phyloP scores from a whole-genome alignment of 768 basidiomycete species.

The Tylopilus vinaceipallidus region DNA sequence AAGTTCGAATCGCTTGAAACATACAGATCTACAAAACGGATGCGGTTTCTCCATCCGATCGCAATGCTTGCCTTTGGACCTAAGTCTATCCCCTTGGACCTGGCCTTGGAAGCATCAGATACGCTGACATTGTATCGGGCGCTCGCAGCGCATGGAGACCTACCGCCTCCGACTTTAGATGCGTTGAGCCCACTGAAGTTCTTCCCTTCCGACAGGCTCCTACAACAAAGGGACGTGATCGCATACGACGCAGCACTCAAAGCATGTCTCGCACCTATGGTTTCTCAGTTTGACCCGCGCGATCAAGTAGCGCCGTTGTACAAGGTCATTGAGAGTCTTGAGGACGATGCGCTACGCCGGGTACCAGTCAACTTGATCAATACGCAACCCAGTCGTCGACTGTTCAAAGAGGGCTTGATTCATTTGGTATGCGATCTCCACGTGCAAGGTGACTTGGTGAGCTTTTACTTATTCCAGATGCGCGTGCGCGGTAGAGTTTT shows the following conservation, averaged over 20 bases:
- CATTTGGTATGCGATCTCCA: constrained; percentile 58
- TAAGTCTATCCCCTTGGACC: constrained; percentile 53
- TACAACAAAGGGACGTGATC: constrained; percentile 61
- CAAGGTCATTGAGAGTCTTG: constrained; percentile 39
- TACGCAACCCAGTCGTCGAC: constrained; percentile 26
- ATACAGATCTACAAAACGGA: constrained; percentile 38
- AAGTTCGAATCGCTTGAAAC: constrained; percentile 38
- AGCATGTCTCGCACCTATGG: constrained; percentile 35
- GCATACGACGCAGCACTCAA: constrained; percentile 57
- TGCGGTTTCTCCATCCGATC: constrained; percentile 64
- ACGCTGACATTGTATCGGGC: constrained; percentile 51
- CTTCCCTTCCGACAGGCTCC: constrained; percentile 40
- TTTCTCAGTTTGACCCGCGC: constrained; percentile 37
- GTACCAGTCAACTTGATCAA: constrained; percentile 29
- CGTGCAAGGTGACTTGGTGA: constrained; percentile 49
- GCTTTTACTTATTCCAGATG: constrained; percentile 14
- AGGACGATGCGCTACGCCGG: constrained; percentile 35
- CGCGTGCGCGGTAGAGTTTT: too few species aligned
- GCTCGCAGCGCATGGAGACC: constrained; percentile 30
- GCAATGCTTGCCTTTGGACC: constrained; percentile 54
- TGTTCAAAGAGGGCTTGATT: constrained; percentile 46
- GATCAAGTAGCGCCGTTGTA: constrained; percentile 34
- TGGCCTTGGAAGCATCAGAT: constrained; percentile 61
- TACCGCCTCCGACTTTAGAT: constrained; percentile 21
- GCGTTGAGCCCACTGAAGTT: constrained; percentile 43